Conservation (phyloP, 129 eudicot species). For the Lonicera japonica region DNA sequence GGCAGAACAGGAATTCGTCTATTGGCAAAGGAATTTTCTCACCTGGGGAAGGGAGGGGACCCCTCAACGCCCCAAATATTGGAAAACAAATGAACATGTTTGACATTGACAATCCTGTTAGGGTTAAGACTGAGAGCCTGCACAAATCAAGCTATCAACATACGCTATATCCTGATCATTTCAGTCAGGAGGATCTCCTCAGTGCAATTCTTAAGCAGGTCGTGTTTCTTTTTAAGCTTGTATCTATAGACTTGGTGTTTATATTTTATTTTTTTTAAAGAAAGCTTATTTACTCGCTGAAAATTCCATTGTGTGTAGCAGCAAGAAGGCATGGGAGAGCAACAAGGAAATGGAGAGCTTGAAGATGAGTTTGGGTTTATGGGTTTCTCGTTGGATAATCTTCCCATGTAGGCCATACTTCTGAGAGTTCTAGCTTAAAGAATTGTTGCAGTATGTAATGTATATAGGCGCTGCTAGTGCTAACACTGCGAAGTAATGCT, state of each 20-base stretch:
- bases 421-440: slow-evolving; percentile 32
- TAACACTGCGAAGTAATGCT: no score
- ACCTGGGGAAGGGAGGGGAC: no score
- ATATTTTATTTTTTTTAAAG: not conserved
- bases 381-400: slow-evolving; percentile 68
- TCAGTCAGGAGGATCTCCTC: slow-evolving; percentile 81
- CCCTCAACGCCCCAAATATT: slow-evolving; percentile 22
- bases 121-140: slow-evolving; percentile 55
- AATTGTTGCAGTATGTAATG: slow-evolving; percentile 9
- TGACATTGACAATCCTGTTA: slow-evolving; percentile 23
- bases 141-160: slow-evolving; percentile 40
- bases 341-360: slow-evolving; percentile 32
- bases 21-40: no score
- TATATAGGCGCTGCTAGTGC: no score
- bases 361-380: slow-evolving; percentile 62
- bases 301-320: slow-evolving; percentile 10
- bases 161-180: slow-evolving; percentile 34
- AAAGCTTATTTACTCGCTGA: not conserved
- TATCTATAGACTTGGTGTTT: not conserved
- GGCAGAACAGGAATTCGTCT: slow-evolving; percentile 17
- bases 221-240: not conserved
- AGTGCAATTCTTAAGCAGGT: slow-evolving; percentile 83
- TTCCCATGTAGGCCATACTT: slow-evolving; percentile 42
- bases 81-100: slow-evolving; percentile 36
- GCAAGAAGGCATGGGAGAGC: slow-evolving; percentile 58